Evolutionary conservation across 2,329 filamentous ascomycete species (phyloP), one percentile per base, ranked within the genome.

Genomic region (Fusarium nodosum): DNA sequence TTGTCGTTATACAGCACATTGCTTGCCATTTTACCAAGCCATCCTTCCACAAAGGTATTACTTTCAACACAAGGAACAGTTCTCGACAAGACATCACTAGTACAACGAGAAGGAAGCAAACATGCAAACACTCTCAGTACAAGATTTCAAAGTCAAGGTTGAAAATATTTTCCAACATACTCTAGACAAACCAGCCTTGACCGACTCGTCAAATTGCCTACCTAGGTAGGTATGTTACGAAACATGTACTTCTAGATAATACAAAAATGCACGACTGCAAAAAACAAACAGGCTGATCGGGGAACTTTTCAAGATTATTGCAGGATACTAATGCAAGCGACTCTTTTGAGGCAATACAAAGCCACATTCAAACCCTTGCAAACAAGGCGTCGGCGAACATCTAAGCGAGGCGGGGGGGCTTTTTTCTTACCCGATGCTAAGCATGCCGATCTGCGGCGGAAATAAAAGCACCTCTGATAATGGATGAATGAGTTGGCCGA

Each of bases 341-440:
- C 22, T 33, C 44, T 18, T 31, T 34, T 4, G 33, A 50, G 18
- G 38, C 28, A 54, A 54, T 44, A 16, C 10, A 39, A 2, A 11
- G 24, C 34, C 16, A 18, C 34, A 8, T 33, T 36, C 13, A 1
- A 36, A 55, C 26, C 47, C 46, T 20, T 39, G 48, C 5, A 28
- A 24, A 31, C 26, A 20, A 30, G 36, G n/a, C 22, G 30, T 65
- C 62, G 62, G 62, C 62, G 54, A 65, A 65, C 36, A 20, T 9
- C 18, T 47, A 39, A 51, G 9, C 31, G 54, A 54, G 47, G 28
- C 36, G 36, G 42, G n/a, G 36, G 42, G 16, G 18, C 5, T 15
- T 10, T 33, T 18, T 36, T 16, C 20, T 20, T 48, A 24, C n/a
- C 47, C 42, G 46, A 65, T 22, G 38, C 61, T 60, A 54, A 38